A percentile compares a stretch with the other conserved stretches of the same genome.
These are phyloP conservation scores for Aspergillus arachidicola DNA, from an alignment of 2,329 filamentous ascomycete species.

Conservation along the genomic window DNA sequence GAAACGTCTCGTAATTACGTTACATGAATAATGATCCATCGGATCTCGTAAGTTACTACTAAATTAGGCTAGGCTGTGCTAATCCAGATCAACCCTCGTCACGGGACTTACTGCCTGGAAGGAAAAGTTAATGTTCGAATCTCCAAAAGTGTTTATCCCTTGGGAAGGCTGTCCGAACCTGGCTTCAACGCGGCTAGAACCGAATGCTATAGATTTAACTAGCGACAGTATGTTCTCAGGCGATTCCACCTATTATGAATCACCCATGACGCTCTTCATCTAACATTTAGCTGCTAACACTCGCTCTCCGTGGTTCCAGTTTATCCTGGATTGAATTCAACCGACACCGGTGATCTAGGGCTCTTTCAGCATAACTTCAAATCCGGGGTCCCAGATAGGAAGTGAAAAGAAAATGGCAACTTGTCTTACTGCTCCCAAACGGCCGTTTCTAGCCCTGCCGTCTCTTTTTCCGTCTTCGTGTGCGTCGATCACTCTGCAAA, in stretches of 20 bases:
- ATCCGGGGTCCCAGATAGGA: background rate
- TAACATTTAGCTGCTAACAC: background rate
- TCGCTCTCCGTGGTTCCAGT: background rate
- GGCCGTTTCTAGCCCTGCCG: slow-evolving; percentile 39
- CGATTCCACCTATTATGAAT: background rate
- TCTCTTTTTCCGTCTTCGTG: slow-evolving; percentile 44
- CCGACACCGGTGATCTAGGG: background rate
- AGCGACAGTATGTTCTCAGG: background rate
- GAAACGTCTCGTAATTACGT: no score
- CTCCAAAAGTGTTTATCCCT: background rate
- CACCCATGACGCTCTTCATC: background rate
- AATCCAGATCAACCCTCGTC: background rate
- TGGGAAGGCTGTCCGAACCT: background rate
- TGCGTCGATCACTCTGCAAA: slow-evolving; percentile 33
- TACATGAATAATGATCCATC: no score
- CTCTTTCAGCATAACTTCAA: background rate
- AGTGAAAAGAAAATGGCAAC: slow-evolving; percentile 29
- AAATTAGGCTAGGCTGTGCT: background rate
- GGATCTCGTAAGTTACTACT: no score
- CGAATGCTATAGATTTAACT: background rate
- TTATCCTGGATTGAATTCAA: background rate
- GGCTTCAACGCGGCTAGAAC: background rate
- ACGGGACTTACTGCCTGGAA: background rate
- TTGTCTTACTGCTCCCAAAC: slow-evolving; percentile 31
- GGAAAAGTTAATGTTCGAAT: background rate